Evolutionary conservation across 345 rosid genomes (phyloP).

Genomic region (Lepidium sativum): DNA sequence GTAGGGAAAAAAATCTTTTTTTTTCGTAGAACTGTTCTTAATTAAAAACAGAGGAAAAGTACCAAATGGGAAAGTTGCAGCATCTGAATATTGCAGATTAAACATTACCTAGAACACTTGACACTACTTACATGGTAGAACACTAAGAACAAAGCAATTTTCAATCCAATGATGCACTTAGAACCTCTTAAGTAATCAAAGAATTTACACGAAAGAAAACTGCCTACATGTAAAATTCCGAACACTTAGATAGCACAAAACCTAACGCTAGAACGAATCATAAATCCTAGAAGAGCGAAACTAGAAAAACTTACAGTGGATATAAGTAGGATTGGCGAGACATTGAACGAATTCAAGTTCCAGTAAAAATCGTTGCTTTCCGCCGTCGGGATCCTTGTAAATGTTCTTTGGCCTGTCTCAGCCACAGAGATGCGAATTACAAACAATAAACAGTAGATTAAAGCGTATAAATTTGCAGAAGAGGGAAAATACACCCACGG

Average conservation of each 20-base stretch:
- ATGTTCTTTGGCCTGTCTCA: constrained; percentile 42
- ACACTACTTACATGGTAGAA: not conserved
- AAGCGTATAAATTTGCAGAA: not conserved
- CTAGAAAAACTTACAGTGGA: constrained; percentile 52
- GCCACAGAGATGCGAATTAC: not conserved
- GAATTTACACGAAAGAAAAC: not conserved
- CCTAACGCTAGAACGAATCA: not conserved
- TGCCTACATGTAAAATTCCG: not conserved
- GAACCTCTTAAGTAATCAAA: not conserved
- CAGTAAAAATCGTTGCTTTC: constrained; percentile 74
- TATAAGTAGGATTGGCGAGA: constrained; percentile 95
- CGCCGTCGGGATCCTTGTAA: constrained; percentile 89
- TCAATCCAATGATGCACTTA: not conserved
- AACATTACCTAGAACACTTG: not conserved
- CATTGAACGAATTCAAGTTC: constrained; percentile 94
- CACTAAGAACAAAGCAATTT: not conserved
- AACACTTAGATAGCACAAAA: not conserved
- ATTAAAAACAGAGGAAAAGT: not conserved
- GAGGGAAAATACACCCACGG: constrained; percentile 14
- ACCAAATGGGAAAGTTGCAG: not conserved
- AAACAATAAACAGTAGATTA: not conserved
- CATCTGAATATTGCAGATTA: not conserved
- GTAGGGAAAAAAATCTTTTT: not conserved
- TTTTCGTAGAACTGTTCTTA: not conserved
- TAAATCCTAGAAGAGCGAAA: not conserved